Evolutionary conservation across 495 filamentous ascomycete genomes (phyloP).

Genomic region (Trichocladium uniseriatum): DNA sequence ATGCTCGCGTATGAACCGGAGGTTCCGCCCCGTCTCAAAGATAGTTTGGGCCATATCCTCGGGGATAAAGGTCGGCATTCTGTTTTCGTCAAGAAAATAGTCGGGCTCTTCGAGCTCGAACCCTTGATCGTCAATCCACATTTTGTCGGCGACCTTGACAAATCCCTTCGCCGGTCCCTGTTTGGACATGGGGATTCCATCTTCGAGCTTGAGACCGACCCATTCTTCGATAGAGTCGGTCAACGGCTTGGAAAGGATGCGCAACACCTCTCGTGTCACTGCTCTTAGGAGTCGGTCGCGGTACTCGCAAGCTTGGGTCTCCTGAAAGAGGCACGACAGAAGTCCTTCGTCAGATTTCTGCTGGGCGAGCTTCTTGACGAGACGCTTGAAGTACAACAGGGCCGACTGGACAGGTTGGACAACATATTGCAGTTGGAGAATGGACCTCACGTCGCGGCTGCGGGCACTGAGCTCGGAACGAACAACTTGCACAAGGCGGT

Average conservation of each 20-base stretch:
- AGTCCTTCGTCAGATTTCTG: conserved; percentile 56
- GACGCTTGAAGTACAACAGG: conserved; percentile 49
- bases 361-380: conserved; percentile 47
- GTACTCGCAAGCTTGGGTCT: conserved; percentile 55
- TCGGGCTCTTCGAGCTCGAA: conserved; percentile 44
- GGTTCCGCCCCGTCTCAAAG: conserved; percentile 69
- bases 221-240: conserved; percentile 62
- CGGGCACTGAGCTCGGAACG: conserved; percentile 46
- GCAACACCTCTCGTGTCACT: conserved; percentile 57
- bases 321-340: conserved; percentile 56
- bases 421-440: conserved; percentile 61
- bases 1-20: conserved; percentile 61
- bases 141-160: conserved; percentile 50
- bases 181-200: conserved; percentile 39
- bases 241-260: conserved; percentile 59
- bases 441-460: conserved; percentile 34
- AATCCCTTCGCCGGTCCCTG: conserved; percentile 44
- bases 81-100: conserved; percentile 49
- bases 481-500: conserved; percentile 45
- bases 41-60: conserved; percentile 53
- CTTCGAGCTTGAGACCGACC: conserved; percentile 60
- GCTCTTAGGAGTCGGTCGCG: conserved; percentile 50
- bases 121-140: conserved; percentile 46
- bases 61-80: conserved; percentile 59
- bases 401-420: conserved; percentile 56